Base-by-base conservation (phyloP, 2,329 filamentous ascomycete genomes). In the Achaetomium macrosporum region DNA sequence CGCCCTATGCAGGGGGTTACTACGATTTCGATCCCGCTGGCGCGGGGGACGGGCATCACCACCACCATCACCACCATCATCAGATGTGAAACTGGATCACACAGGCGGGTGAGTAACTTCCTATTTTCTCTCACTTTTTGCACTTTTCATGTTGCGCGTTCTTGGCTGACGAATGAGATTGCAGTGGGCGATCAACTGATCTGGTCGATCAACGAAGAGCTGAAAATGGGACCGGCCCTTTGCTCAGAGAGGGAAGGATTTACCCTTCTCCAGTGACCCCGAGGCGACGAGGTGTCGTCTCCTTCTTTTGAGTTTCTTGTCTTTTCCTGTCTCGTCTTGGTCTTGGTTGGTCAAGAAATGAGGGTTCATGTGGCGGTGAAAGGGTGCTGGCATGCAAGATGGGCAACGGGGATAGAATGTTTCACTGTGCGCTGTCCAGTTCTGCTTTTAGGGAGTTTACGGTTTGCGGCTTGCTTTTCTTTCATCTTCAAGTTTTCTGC, bases 201-300 rank as follows among this genome's bases (percentile, higher is more conserved):
- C 33, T 5, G 25, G 33, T 35, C 33, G 33, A 35, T 35, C 33
- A 9, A 35, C 33, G 33, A 35, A 35, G 13, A 35, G 33, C 11
- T 31, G 10, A 31, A 31, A 16, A 11, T 16, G 39, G 31, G 20
- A 16, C 9, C 31, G 17, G 16, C 52, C 17, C 16, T 25, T 25
- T 47, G 37, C 50, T 47, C 19, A 25, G 50, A 54, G 41, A 33
- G 54, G 51, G 42, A 56, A 48, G 30, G 54, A 56, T 54, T 45
- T 37, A 19, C 45, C 8, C 51, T 35, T 29, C 40, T 19, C 25
- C 25, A 25, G 25, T 4, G 25, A 25, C 25, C 7, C 25, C n/a
- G n/a, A n/a, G n/a, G n/a, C n/a, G n/a, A n/a, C n/a, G n/a, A n/a
- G n/a, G n/a, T n/a, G n/a, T n/a, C n/a, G n/a, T n/a, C n/a, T n/a